Evolutionary conservation across 257 asterid species (phyloP), one percentile per base, ranked within the genome.

Genomic region (Solanum arcanum): DNA sequence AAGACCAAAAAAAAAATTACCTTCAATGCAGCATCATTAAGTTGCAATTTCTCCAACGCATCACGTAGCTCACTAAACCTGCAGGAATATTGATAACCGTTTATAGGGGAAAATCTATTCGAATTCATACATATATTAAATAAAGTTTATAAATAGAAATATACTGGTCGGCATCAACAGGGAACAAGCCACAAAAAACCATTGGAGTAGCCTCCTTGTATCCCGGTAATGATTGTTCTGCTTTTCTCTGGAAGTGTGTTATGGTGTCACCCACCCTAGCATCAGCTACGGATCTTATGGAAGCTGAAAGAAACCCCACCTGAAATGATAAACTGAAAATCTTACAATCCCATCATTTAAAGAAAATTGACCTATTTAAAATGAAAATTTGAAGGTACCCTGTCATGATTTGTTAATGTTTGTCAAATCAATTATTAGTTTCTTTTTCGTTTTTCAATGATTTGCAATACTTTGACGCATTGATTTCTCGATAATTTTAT

Each of bases 191-290:
- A 90, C 99, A 97, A 88, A 97, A 97, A 88, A 97, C 99, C 99
- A 97, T 94, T 90, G 99, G 99, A 39, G 99, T 97, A 85, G 93
- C 97, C 92, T 95, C 98, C 93, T 94, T 95, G 91, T 97, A 97
- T 91, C 99, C 99, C 33, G 99, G 97, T 84, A 97, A 91, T 59
- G 98, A 97, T 88, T 93, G 90, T 86, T 93, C 94, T 47, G 98
- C 98, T 90, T 90, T 97, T 91, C 94, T 94, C 88, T 89, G 86
- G 92, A 91, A 93, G 83, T 94, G 98, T 16, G 99, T 97, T 83
- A 97, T 91, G 4, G 99, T 97, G 91, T 97, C 99, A 91, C 99
- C 99, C 88, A 97, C 99, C 93, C 99, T 94, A 88, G 99, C 99
- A 94, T 97, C 99, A 44, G 99, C 99, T 78, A 97, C 99, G 47